These are phyloP conservation scores for Quercus lobata DNA, from an alignment of 331 rosid genomes.

Conservation along the genomic window DNA sequence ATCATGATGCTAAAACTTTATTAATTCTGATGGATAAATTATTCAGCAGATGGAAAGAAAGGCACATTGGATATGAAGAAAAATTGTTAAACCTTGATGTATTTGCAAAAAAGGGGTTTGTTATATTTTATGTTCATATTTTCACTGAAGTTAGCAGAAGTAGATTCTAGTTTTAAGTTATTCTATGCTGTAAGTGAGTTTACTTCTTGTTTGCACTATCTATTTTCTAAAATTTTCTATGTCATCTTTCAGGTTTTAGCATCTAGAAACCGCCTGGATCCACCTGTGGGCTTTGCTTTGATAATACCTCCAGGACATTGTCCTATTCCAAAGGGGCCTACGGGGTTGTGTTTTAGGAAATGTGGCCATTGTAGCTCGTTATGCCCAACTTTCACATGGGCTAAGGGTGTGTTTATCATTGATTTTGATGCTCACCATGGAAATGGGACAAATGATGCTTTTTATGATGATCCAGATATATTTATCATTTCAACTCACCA, in stretches of 20 bases:
- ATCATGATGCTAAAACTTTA: no score
- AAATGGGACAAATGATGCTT: conserved; percentile 93
- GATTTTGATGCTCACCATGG: conserved; percentile 97
- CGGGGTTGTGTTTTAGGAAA: conserved; percentile 96
- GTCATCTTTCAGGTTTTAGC: conserved; percentile 58
- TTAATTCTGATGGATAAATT: not conserved
- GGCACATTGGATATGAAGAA: not conserved
- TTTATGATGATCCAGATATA: conserved; percentile 81
- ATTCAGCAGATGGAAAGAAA: not conserved
- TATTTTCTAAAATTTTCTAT: not conserved
- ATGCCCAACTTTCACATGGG: conserved; percentile 82
- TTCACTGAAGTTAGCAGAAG: not conserved
- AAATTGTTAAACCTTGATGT: not conserved
- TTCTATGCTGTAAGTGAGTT: no score
- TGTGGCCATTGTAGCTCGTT: conserved; percentile 88
- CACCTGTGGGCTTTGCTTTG: conserved; percentile 90
- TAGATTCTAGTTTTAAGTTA: not conserved
- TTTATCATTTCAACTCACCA: conserved; percentile 97
- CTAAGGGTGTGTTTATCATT: conserved; percentile 77
- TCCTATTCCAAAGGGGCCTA: conserved; percentile 86
- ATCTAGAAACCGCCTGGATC: conserved; percentile 48
- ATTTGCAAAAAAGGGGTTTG: not conserved
- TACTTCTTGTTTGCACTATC: no score
- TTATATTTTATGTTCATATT: conserved; percentile 14
- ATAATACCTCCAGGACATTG: conserved; percentile 97